phyloP scores from a whole-genome alignment of 2,329 filamentous ascomycete species.

The Neoarthrinium moseri region DNA sequence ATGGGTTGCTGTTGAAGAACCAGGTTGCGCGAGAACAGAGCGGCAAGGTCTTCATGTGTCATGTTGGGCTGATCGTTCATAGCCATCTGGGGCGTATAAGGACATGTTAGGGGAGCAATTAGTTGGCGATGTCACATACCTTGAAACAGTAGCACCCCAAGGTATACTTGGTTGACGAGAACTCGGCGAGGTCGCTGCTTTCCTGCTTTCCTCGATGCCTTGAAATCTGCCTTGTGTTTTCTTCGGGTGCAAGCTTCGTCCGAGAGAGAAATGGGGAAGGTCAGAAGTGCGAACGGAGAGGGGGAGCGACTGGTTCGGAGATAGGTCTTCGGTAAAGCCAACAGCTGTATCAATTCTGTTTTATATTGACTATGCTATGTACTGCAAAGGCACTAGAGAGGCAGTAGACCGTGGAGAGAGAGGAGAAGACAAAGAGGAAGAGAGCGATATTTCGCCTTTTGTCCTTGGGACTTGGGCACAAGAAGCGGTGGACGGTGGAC shows the following conservation, averaged over 20 bases:
- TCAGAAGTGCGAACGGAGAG: constrained; percentile 11
- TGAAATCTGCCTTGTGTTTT: not conserved
- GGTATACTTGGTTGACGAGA: too few species aligned
- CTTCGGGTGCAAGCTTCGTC: not conserved
- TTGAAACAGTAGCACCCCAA: too few species aligned
- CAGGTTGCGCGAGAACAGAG: constrained; percentile 75
- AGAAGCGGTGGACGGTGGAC: constrained; percentile 8
- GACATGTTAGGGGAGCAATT: too few species aligned
- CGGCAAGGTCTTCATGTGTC: constrained; percentile 78
- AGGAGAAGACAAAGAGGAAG: constrained; percentile 15
- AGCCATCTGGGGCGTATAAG: not conserved
- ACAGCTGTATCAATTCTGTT: constrained; percentile 31
- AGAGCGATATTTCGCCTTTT: not conserved
- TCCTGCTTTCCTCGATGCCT: not conserved
- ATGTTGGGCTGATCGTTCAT: constrained; percentile 8
- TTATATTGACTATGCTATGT: constrained; percentile 52
- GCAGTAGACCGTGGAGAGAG: constrained; percentile 5
- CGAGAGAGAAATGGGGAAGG: constrained; percentile 12
- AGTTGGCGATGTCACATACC: too few species aligned
- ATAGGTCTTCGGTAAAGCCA: constrained; percentile 15
- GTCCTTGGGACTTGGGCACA: constrained; percentile 1
- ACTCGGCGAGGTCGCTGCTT: too few species aligned
- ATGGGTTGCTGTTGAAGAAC: constrained; percentile 52
- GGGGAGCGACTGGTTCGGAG: constrained; percentile 12
- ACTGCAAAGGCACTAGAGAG: constrained; percentile 30